phyloP scores from a whole-genome alignment of 176 grass and related monocot species.

The Eragrostis curvula region DNA sequence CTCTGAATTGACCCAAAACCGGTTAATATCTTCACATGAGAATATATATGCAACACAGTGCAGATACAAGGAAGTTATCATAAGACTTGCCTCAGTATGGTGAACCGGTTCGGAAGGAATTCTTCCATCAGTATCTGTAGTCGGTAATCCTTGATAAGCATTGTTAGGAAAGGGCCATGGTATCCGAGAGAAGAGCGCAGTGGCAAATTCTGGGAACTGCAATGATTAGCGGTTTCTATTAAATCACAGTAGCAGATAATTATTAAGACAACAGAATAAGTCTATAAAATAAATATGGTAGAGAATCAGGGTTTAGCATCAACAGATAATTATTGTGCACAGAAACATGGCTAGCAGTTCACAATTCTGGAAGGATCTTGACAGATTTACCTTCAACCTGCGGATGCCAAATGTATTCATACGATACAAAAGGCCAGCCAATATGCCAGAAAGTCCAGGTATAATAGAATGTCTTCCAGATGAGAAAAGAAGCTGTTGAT shows the following conservation, averaged over 20 bases:
- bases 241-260: not conserved
- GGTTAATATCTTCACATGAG: not conserved
- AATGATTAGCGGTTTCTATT: slow-evolving; percentile 29
- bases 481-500: slow-evolving; percentile 83
- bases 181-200: slow-evolving; percentile 53
- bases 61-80: not conserved
- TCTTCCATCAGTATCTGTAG: slow-evolving; percentile 51
- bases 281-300: not conserved
- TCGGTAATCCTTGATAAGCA: slow-evolving; percentile 61
- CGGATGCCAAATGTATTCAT: slow-evolving; percentile 87
- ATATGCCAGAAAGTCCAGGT: slow-evolving; percentile 81
- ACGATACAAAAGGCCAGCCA: slow-evolving; percentile 80
- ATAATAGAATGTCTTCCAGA: slow-evolving; percentile 78
- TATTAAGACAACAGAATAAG: not conserved
- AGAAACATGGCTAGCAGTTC: slow-evolving; percentile 13
- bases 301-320: not conserved
- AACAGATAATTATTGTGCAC: not conserved
- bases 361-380: slow-evolving; percentile 27
- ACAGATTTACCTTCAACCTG: slow-evolving; percentile 71
- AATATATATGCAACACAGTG: not conserved
- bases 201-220: slow-evolving; percentile 69
- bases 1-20: slow-evolving; percentile 15
- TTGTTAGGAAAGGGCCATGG: slow-evolving; percentile 53
- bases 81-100: slow-evolving; percentile 66
- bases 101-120: slow-evolving; percentile 29